phyloP scores from a whole-genome alignment of 1,284 basidiomycete species.

The Ceratobasidium sp. region DNA sequence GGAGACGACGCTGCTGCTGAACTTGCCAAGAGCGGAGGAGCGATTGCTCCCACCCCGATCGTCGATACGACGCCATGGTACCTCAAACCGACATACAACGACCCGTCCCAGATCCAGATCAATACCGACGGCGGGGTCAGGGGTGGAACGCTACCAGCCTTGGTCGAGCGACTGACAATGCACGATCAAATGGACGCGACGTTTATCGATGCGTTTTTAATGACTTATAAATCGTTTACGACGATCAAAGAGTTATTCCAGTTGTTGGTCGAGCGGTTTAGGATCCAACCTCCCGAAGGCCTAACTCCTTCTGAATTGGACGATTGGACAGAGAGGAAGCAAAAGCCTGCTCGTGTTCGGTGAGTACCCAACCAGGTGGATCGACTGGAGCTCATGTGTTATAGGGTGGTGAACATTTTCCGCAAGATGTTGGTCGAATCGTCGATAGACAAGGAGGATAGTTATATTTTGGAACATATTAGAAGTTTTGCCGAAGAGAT shows the following conservation, averaged over 20 bases:
- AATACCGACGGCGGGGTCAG: constrained; percentile 82
- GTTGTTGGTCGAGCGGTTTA: constrained; percentile 83
- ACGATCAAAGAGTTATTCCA: constrained; percentile 84
- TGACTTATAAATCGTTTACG: constrained; percentile 97
- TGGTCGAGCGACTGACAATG: constrained; percentile 88
- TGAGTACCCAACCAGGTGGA: constrained; percentile 52
- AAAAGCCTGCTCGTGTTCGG: constrained; percentile 86
- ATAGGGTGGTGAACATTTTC: constrained; percentile 80
- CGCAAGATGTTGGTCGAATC: constrained; percentile 81
- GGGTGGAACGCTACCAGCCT: constrained; percentile 82
- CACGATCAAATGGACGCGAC: constrained; percentile 82
- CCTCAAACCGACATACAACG: constrained; percentile 74
- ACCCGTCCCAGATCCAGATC: constrained; percentile 78
- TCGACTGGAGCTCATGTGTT: constrained; percentile 8
- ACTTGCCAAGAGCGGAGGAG: constrained; percentile 52
- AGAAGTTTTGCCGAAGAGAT: constrained; percentile 76
- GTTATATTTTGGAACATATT: constrained; percentile 76
- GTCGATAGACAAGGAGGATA: constrained; percentile 80
- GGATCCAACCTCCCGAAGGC: constrained; percentile 74
- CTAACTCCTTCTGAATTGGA: constrained; percentile 69
- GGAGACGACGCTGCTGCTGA: constrained; percentile 67
- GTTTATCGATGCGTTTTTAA: constrained; percentile 91
- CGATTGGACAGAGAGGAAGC: constrained; percentile 88
- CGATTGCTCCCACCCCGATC: constrained; percentile 51
- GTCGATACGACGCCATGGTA: constrained; percentile 77